Base-by-base conservation (phyloP, 1,139 yeast genomes). In the Hyphopichia khmerensis region DNA sequence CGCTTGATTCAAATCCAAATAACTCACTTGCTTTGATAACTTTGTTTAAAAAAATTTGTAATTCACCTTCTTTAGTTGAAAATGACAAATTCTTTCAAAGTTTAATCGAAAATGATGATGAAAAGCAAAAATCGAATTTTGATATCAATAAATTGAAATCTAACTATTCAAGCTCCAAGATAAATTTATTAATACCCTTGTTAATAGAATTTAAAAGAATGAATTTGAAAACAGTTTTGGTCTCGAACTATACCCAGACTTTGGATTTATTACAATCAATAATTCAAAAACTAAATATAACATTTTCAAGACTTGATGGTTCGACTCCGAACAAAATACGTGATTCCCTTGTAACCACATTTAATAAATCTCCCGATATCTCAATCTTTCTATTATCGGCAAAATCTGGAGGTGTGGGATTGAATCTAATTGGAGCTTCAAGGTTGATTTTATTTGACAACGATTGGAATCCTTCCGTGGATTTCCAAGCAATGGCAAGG, bases 401-500 rank as follows among this genome's bases (percentile, higher is more conserved):
- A 0, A 89, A 90, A 57, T 84, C 96, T 4, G 99, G 99, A 2
- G 99, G 99, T 0, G 83, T 87, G 48, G 99, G 99, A 0, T 71
- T 93, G 34, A 95, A 93, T 56, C 68, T 93, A 32, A 77, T 88
- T 26, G 99, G 99, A 1, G 99, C 96, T 0, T 89, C 96, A 0
- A 69, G 98, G 26, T 66, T 93, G 30, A 75, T 93, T 2, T 64
- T 93, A 19, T 87, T 87, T 55, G 98, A 90, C 56, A 87, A 91
- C 47, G 97, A 90, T 56, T 88, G 96, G 96, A 93, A 95, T 51
- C 99, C 99, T 0, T 81, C 97, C 0, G 77, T 87, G 11, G 99
- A 93, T 60, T 63, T 87, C 24, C 99, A 93, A 61, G 96, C 98
- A 0, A 89, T 93, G 96, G 96, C 97, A 1, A 68, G 99, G 48